Percentiles rank a stretch among this genome's conserved stretches.
Evolutionary conservation across 164 flowering plant genomes (phyloP).

Genomic region (Akebia trifoliata): DNA sequence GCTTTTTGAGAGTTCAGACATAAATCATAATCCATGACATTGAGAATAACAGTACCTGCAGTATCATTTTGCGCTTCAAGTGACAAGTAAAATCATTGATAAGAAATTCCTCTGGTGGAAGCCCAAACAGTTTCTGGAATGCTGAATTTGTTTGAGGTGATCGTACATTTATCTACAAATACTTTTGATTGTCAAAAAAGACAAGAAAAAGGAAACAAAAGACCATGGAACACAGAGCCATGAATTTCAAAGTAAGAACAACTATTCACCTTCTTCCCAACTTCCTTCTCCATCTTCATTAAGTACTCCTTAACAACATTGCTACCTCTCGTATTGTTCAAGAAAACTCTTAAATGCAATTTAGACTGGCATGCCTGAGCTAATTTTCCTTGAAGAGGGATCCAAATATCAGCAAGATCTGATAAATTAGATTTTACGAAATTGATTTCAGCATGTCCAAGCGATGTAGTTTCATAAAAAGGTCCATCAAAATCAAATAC

Average conservation of each 20-base stretch:
- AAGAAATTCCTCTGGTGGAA: conserved; percentile 95
- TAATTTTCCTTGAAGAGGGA: conserved; percentile 85
- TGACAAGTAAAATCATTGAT: conserved; percentile 97
- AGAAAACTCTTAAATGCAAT: conserved; percentile 76
- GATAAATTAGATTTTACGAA: conserved; percentile 69
- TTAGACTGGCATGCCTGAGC: conserved; percentile 89
- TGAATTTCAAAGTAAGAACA: conserved; percentile 4
- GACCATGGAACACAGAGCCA: not conserved
- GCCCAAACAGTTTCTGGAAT: conserved; percentile 87
- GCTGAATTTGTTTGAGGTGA: conserved; percentile 95
- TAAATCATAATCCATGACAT: not conserved
- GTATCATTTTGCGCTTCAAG: conserved; percentile 84
- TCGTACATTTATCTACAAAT: conserved; percentile 62
- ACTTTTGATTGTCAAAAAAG: not conserved
- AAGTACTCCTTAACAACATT: conserved; percentile 65
- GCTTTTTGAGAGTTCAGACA: not conserved
- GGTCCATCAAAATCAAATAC: conserved; percentile 98
- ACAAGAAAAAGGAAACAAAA: conserved; percentile 2
- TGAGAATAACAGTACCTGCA: conserved; percentile 54
- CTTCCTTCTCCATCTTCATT: conserved; percentile 89
- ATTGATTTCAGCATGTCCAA: conserved; percentile 88
- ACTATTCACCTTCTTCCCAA: conserved; percentile 78
- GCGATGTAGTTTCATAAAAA: conserved; percentile 80
- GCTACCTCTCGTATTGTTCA: conserved; percentile 68
- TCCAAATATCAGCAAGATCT: conserved; percentile 81